Base-by-base conservation (phyloP, 176 grass and related monocot genomes). In the Zizania latifolia region DNA sequence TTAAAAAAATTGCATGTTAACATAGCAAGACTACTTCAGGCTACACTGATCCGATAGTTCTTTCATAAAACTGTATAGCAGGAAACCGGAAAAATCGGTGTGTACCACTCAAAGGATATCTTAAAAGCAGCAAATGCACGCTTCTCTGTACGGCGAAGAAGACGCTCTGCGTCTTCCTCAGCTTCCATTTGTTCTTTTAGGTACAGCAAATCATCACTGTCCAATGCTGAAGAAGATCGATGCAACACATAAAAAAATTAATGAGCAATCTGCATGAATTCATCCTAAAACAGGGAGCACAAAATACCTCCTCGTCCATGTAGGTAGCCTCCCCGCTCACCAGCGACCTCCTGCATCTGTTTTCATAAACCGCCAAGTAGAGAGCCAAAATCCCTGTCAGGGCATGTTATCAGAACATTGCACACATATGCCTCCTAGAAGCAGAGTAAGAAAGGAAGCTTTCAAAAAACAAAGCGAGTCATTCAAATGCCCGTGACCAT, bases 331-430 rank as follows among this genome's bases (percentile, higher is more conserved):
- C 89, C 95, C 34, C 95, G 87, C 78, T 98, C 95, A 88, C 91
- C 95, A 66, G 95, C 95, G 90, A 98, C 95, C 77, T 98, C 95
- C 88, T 98, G 89, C 95, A 98, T 98, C 95, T 98, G 86, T 89
- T 77, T 50, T 66, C 75, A 86, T 90, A 81, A 82, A 79, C 44
- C 76, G 23, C 89, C 91, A 82, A 88, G 77, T 75, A 71, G 76
- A 90, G 75, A 79, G 79, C 91, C 91, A 94, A 88, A 66, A 98
- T 98, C 92, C 92, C 95, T 98, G 89, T 83, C 80, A 83, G 91
- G 91, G 89, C 91, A 94, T 86, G 95, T 98, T 98, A 98, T 98
- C 87, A 98, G 91, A 94, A 90, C 74, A 85, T 72, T 39, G n/a
- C 57, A 72, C 41, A 39, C 33, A 31, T 17, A 30, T 23, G 34